A percentile compares a stretch with the other conserved stretches of the same genome.
Conservation (phyloP, 495 filamentous ascomycete genomes). For the Penicillium silybi region DNA sequence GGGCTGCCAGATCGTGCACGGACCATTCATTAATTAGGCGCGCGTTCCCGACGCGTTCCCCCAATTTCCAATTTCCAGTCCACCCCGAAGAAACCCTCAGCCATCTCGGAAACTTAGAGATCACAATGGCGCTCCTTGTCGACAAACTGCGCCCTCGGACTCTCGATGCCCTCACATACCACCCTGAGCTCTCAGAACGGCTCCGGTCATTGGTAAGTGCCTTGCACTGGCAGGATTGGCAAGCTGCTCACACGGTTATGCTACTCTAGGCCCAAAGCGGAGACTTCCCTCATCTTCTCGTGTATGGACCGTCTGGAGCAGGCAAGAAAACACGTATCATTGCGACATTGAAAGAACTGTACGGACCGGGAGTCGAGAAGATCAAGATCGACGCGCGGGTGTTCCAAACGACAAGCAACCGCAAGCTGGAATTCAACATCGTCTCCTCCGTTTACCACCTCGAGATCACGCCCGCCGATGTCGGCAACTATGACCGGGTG, state of each 20-base stretch:
- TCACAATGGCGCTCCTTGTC: conserved; percentile 73
- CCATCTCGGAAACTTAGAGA: not conserved
- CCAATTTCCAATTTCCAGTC: conserved; percentile 14
- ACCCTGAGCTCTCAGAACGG: conserved; percentile 81
- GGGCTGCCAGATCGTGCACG: conserved; percentile 22
- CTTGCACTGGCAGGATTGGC: not conserved
- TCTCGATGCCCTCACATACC: conserved; percentile 83
- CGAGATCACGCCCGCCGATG: conserved; percentile 95
- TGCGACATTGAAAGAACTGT: conserved; percentile 87
- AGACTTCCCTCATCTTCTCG: conserved; percentile 94
- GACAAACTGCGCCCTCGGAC: conserved; percentile 91
- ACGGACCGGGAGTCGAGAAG: conserved; percentile 89
- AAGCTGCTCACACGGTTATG: conserved; percentile 2
- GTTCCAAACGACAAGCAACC: conserved; percentile 91
- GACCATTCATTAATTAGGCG: conserved; percentile 41
- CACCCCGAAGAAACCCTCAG: not conserved
- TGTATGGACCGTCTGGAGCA: conserved; percentile 93
- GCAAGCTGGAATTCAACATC: conserved; percentile 98
- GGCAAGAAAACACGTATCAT: conserved; percentile 98
- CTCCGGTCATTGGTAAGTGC: conserved; percentile 75
- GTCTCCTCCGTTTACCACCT: conserved; percentile 94
- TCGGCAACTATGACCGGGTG: conserved; percentile 94
- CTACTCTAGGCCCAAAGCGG: conserved; percentile 77
- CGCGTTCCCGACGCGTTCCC: conserved; percentile 38
- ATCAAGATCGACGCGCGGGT: conserved; percentile 96